Evolutionary conservation across 164 flowering plant genomes (phyloP), one percentile per base, ranked within the genome.

Genomic region (Macadamia integrifolia): DNA sequence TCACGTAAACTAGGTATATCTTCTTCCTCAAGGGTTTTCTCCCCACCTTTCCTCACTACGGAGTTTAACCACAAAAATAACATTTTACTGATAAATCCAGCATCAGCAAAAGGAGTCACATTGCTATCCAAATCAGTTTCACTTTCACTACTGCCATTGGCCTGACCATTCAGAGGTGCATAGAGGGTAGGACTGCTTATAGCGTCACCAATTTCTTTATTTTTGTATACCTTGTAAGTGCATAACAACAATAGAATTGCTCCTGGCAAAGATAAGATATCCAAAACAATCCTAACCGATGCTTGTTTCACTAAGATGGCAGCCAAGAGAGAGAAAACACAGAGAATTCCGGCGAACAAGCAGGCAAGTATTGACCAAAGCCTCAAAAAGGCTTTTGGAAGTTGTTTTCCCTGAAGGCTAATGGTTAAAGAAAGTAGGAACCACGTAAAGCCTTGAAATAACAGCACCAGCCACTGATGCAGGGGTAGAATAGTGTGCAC

Each of bases 11-110:
- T 23, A 4, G 96, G 92, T 50, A 89, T 67, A 43, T 88, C 86
- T 29, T 67, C 66, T 11, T 83, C 84, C 53, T 79, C 79, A 8
- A 88, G 81, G 1, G 78, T 66, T 67, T 83, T 85, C 73, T 68
- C 59, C 31, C 66, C 75, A 10, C 92, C 95, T 43, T 66, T 80
- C 66, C 76, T 78, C 83, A 89, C 68, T 66, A 89, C 43, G 1
- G 91, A 74, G 80, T 81, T 88, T 72, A 89, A 48, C 95, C 92
- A 89, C 91, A 86, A 82, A 74, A 89, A 89, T 17, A 87, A 60
- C 74, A 85, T 67, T 32, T 23, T 71, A 65, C 82, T 82, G 9
- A 84, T 56, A 40, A 84, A 67, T 2, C 88, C 85, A 30, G 91
- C 88, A 55, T 58, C 65, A 40, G 81, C 72, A 69, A 88, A 85